Evolutionary conservation across 768 basidiomycete genomes (phyloP).

Genomic region (Suillus luteus): DNA sequence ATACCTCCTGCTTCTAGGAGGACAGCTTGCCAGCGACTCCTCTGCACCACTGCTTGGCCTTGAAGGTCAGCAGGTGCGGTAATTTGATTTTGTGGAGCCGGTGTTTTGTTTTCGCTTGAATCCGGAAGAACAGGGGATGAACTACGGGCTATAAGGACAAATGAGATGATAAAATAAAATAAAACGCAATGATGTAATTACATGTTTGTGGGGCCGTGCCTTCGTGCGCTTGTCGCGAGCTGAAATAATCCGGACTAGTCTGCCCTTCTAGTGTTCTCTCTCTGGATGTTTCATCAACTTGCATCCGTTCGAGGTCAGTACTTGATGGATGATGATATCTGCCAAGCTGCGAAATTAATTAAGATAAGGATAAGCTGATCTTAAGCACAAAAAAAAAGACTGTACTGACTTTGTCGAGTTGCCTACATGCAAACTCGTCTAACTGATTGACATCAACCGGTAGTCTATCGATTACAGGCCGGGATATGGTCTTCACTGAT

Average conservation of each 20-base stretch:
- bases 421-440: slow-evolving; percentile 87
- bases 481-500: slow-evolving; percentile 76
- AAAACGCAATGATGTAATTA: slow-evolving; percentile 11
- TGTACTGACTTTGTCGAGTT: slow-evolving; percentile 74
- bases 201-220: slow-evolving; percentile 7
- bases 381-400: slow-evolving; percentile 7
- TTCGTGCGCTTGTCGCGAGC: slow-evolving; percentile 5
- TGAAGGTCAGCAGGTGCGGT: slow-evolving; percentile 21
- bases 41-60: slow-evolving; percentile 56
- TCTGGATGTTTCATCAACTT: slow-evolving; percentile 21
- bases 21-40: slow-evolving; percentile 86
- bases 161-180: slow-evolving; percentile 10
- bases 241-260: slow-evolving; percentile 8
- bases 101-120: slow-evolving; percentile 23
- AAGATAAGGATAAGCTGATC: slow-evolving; percentile 3
- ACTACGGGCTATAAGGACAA: slow-evolving; percentile 12
- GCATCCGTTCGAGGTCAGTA: slow-evolving; percentile 31
- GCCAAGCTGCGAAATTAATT: slow-evolving; percentile 41
- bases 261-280: neutral
- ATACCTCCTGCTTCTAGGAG: slow-evolving; percentile 86
- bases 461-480: slow-evolving; percentile 78
- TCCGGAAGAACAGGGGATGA: neutral
- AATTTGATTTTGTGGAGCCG: slow-evolving; percentile 25
- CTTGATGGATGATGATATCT: slow-evolving; percentile 47
- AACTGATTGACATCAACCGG: slow-evolving; percentile 73